Base-by-base conservation (phyloP, 306 rosid species). In the Sphenostylis stenocarpa region DNA sequence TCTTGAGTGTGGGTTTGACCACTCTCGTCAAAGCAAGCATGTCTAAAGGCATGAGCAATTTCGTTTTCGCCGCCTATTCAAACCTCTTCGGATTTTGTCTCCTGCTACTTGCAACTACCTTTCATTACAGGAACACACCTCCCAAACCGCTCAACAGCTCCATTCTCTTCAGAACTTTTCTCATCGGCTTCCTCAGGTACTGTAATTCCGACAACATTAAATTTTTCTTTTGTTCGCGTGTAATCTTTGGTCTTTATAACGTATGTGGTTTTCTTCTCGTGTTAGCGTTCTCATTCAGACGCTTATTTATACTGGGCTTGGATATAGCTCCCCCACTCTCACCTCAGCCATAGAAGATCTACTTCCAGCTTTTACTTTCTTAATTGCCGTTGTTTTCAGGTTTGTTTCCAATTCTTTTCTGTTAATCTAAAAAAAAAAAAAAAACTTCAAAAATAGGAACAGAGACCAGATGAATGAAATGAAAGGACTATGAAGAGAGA, bases 281-380 rank as follows among this genome's bases (percentile, higher is more conserved):
- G 55, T 2, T 65, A 76, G 80, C 43, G 5, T 57, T 65, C 5
- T 29, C 10, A 1, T 3, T 0, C 73, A 76, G 80, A 66, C 58
- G 1, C 53, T 86, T 10, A 28, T 21, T 14, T 83, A 61, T 33
- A 24, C 76, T 55, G 90, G 87, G 2, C 68, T 83, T 45, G 52
- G 24, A 26, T 71, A 69, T 60, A 81, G 85, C 68, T 83, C 90
- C 57, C 87, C 87, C 19, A 78, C 87, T 77, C 24, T 86, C 65
- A 31, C 71, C 7, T 70, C 85, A 8, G 43, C 86, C 44, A 75
- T 81, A 33, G 28, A 34, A 61, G 82, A 86, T 29, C 82, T 86
- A 21, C 6, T 19, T 26, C 87, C 87, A 23, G 89, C 87, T 69
- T 86, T 69, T 34, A 83, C 87, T 67, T 86, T 80, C 70, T n/a